Evolutionary conservation across 768 basidiomycete species (phyloP), one percentile per base, ranked within the genome.

Genomic region (Brasilioporus rufonigricans): DNA sequence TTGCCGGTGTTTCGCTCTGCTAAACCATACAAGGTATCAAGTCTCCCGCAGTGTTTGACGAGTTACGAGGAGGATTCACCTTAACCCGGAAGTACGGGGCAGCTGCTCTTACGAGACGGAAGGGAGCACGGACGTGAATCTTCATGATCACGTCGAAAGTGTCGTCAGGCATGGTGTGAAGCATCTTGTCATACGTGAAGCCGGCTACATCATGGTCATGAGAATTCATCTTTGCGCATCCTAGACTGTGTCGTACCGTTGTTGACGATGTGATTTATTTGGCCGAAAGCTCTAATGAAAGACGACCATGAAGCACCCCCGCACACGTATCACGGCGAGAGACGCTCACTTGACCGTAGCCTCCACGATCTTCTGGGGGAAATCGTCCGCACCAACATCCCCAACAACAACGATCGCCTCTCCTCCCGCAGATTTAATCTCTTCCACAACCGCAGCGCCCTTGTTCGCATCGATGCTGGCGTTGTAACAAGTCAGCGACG

Each of bases 261-360:
- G 73, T 92, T 92, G 31, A 93, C 78, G 50, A 93, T 89, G 67
- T 93, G 89, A 71, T 93, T 91, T 47, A 93, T 84, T 66, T 90
- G 88, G 24, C 90, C 91, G 60, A 84, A 93, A 58, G 85, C 84
- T 55, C 87, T 91, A 64, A 29, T 38, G 16, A 16, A n/a, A 24
- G 31, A 29, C 21, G 10, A 47, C 13, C 13, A 21, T 46, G 12
- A 55, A 31, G 23, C 43, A 23, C 43, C 29, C 19, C 40, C 9
- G 24, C 4, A 24, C 14, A 31, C 2, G 14, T 16, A 4, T 14
- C 19, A 10, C 19, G 36, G 31, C 24, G 8, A 47, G 23, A n/a
- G 5, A 76, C 81, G 78, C 86, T 63, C 61, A 91, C 89, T 81
- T 74, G 61, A 91, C 78, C 5, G 91, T 89, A 4, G 84, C 87